Conservation (phyloP, 495 filamentous ascomycete species). For the Hyaloscypha finlandica region DNA sequence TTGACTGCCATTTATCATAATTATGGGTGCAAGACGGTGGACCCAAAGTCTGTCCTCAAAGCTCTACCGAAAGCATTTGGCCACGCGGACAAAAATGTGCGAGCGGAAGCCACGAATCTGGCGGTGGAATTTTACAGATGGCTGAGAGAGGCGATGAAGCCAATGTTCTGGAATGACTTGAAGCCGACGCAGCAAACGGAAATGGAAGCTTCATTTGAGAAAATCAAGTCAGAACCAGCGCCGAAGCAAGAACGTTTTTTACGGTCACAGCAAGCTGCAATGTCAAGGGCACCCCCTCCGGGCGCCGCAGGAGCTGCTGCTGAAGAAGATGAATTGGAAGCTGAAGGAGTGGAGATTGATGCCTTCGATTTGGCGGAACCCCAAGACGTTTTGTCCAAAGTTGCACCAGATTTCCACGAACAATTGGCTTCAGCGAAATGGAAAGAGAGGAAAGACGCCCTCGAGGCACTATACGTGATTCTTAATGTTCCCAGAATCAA, state of each 20-base stretch:
- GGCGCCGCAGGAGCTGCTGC: constrained; percentile 58
- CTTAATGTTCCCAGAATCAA: constrained; percentile 91
- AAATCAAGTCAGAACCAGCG: constrained; percentile 80
- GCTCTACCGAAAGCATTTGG: constrained; percentile 87
- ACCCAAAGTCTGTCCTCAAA: constrained; percentile 95
- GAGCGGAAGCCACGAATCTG: constrained; percentile 88
- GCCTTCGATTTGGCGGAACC: constrained; percentile 89
- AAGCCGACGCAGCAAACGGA: constrained; percentile 96
- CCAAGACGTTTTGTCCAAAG: constrained; percentile 81
- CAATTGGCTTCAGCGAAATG: constrained; percentile 87
- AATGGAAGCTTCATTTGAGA: constrained; percentile 91
- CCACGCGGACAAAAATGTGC: constrained; percentile 98
- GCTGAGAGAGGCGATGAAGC: constrained; percentile 97
- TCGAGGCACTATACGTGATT: constrained; percentile 76
- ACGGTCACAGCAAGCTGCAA: constrained; percentile 82
- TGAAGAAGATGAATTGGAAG: constrained; percentile 65
- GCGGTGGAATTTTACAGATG: constrained; percentile 95
- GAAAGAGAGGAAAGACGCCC: constrained; percentile 96
- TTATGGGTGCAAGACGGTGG: constrained; percentile 93
- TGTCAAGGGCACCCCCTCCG: constrained; percentile 63
- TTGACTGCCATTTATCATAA: constrained; percentile 84
- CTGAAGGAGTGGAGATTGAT: constrained; percentile 72
- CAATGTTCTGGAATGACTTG: constrained; percentile 93
- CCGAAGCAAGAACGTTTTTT: constrained; percentile 93
- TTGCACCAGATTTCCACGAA: constrained; percentile 80